Conservation (phyloP, 495 filamentous ascomycete genomes). For the Xylaria palmicola region DNA sequence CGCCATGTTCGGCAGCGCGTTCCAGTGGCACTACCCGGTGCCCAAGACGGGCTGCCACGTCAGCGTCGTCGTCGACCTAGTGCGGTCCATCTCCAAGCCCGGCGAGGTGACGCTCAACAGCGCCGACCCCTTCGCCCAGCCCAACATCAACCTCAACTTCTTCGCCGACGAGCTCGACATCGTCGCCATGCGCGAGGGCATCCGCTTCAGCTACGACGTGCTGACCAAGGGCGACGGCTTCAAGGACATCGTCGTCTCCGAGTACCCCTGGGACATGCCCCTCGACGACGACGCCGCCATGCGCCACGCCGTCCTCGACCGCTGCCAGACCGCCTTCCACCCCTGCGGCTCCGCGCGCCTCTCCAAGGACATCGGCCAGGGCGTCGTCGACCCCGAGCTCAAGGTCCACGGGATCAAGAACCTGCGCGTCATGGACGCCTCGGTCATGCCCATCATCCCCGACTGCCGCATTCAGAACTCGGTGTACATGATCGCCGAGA, state of each 20-base stretch:
- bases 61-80: conserved; percentile 61
- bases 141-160: conserved; percentile 62
- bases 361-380: conserved; percentile 50
- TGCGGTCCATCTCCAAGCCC: conserved; percentile 52
- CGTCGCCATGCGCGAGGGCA: conserved; percentile 56
- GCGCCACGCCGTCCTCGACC: conserved; percentile 56
- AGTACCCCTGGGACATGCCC: conserved; percentile 64
- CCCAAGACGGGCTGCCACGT: conserved; percentile 50
- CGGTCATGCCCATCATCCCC: conserved; percentile 47
- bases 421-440: conserved; percentile 52
- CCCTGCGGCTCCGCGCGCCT: conserved; percentile 57
- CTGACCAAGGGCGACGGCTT: conserved; percentile 55
- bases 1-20: conserved; percentile 58
- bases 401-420: conserved; percentile 54
- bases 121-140: conserved; percentile 49
- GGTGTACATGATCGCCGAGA: conserved; percentile 61
- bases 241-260: conserved; percentile 53
- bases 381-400: conserved; percentile 54
- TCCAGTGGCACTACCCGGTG: conserved; percentile 62
- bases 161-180: conserved; percentile 57
- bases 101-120: conserved; percentile 55
- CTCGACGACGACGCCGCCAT: conserved; percentile 54
- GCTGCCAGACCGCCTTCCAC: conserved; percentile 60
- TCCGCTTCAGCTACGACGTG: conserved; percentile 56
- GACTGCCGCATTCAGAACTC: conserved; percentile 48